These are phyloP conservation scores for Excoecaria agallocha DNA, from an alignment of 345 rosid species.

Conservation along the genomic window DNA sequence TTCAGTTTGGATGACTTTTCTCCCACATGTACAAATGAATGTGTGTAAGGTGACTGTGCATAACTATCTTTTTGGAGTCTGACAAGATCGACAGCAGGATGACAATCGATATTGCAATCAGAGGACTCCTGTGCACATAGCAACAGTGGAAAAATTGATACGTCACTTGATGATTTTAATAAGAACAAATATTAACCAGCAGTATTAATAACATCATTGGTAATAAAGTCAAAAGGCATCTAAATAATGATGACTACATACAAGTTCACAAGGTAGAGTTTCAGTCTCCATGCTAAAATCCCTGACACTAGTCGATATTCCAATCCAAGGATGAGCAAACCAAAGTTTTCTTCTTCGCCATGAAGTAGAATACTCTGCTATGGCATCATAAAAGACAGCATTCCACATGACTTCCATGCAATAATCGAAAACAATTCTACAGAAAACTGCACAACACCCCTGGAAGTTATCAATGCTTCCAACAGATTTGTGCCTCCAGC, in stretches of 20 bases:
- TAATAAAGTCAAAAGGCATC: background rate
- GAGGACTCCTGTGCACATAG: slow-evolving; percentile 33
- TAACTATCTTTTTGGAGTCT: slow-evolving; percentile 24
- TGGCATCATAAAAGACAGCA: slow-evolving; percentile 70
- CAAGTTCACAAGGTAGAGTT: slow-evolving; percentile 30
- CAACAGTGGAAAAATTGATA: slow-evolving; percentile 40
- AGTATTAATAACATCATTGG: background rate
- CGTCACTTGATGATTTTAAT: slow-evolving; percentile 13
- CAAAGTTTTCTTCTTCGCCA: slow-evolving; percentile 78
- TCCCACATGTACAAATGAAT: slow-evolving; percentile 21
- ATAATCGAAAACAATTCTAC: slow-evolving; percentile 56
- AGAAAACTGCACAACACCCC: slow-evolving; percentile 53
- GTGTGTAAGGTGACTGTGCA: slow-evolving; percentile 11
- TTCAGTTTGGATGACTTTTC: slow-evolving; percentile 29
- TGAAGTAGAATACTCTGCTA: slow-evolving; percentile 45
- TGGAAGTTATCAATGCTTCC: slow-evolving; percentile 69
- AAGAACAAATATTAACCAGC: background rate
- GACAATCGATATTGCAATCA: slow-evolving; percentile 35
- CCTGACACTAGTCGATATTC: slow-evolving; percentile 21
- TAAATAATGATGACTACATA: slow-evolving; percentile 22
- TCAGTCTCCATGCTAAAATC: slow-evolving; percentile 23
- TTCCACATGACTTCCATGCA: slow-evolving; percentile 89
- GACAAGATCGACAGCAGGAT: slow-evolving; percentile 45
- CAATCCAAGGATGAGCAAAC: slow-evolving; percentile 39
- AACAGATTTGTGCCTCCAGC: slow-evolving; percentile 49